Conservation (phyloP, 1,284 basidiomycete species). For the Leccinum pachyderme region DNA sequence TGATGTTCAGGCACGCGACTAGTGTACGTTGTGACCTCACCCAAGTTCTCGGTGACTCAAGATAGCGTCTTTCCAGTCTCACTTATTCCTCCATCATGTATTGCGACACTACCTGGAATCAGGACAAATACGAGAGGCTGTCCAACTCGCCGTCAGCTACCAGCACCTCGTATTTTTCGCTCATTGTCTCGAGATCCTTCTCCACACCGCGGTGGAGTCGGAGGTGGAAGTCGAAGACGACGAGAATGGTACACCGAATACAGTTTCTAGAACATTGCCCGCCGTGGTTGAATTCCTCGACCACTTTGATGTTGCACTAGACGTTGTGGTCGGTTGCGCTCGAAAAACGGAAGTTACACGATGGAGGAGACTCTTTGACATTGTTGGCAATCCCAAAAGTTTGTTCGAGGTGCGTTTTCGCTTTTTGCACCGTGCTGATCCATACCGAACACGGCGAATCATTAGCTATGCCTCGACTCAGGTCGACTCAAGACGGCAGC, state of each 20-base stretch:
- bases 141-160: slow-evolving; percentile 86
- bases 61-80: slow-evolving; percentile 57
- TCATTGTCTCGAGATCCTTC: slow-evolving; percentile 90
- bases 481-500: slow-evolving; percentile 86
- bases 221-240: slow-evolving; percentile 49
- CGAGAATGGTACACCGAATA: slow-evolving; percentile 29
- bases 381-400: slow-evolving; percentile 86
- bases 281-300: slow-evolving; percentile 89
- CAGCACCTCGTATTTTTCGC: slow-evolving; percentile 89
- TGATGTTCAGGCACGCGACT: slow-evolving; percentile 89
- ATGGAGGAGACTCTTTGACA: slow-evolving; percentile 87
- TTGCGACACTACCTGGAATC: slow-evolving; percentile 81
- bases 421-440: background rate
- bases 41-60: slow-evolving; percentile 1
- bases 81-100: slow-evolving; percentile 93
- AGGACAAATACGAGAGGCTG: slow-evolving; percentile 73
- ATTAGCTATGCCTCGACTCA: slow-evolving; percentile 72
- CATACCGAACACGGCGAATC: background rate
- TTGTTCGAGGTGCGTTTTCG: slow-evolving; percentile 76
- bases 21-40: slow-evolving; percentile 53
- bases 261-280: slow-evolving; percentile 46
- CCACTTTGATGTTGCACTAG: slow-evolving; percentile 86
- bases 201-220: slow-evolving; percentile 94
- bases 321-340: slow-evolving; percentile 95
- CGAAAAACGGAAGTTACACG: slow-evolving; percentile 94